Percentiles rank a stretch among this genome's conserved stretches.
Conservation (phyloP, 164 flowering plant genomes). For the Dillenia suffruticosa region DNA sequence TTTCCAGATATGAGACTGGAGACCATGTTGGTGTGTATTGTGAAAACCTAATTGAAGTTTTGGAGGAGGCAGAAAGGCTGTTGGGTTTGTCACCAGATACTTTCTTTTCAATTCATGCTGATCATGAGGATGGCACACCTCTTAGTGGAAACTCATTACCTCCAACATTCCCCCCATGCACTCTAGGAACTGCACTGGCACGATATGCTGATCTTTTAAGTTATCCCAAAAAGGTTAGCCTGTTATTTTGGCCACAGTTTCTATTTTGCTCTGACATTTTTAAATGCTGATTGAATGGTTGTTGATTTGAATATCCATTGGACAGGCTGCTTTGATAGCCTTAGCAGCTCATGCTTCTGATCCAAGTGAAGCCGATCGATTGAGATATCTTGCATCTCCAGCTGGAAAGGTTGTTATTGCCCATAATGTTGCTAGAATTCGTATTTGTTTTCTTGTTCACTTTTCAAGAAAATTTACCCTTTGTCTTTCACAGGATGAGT, state of each 20-base stretch:
- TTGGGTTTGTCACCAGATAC: conserved; percentile 60
- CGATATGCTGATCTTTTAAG: conserved; percentile 80
- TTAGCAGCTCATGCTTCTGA: conserved; percentile 94
- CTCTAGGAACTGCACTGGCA: conserved; percentile 70
- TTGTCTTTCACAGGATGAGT: conserved; percentile 70
- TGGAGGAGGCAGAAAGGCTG: conserved; percentile 75
- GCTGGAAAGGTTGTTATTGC: conserved; percentile 75
- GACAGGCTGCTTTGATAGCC: conserved; percentile 84
- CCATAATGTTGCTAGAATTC: no score
- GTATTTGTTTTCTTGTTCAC: no score
- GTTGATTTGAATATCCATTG: conserved; percentile 2
- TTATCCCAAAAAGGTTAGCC: conserved; percentile 91
- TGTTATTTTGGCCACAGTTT: not conserved
- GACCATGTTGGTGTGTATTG: conserved; percentile 96
- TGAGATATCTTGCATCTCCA: conserved; percentile 88
- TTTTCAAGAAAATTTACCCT: not conserved
- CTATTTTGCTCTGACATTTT: not conserved
- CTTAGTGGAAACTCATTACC: conserved; percentile 72
- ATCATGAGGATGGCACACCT: conserved; percentile 90
- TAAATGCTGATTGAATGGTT: not conserved
- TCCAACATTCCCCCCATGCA: conserved; percentile 95
- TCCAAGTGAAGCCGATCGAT: conserved; percentile 77
- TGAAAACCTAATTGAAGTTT: conserved; percentile 64
- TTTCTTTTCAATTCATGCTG: conserved; percentile 73
- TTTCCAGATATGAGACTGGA: conserved; percentile 89